Conservation (phyloP, 495 filamentous ascomycete genomes). For the Lophium mytilinum region DNA sequence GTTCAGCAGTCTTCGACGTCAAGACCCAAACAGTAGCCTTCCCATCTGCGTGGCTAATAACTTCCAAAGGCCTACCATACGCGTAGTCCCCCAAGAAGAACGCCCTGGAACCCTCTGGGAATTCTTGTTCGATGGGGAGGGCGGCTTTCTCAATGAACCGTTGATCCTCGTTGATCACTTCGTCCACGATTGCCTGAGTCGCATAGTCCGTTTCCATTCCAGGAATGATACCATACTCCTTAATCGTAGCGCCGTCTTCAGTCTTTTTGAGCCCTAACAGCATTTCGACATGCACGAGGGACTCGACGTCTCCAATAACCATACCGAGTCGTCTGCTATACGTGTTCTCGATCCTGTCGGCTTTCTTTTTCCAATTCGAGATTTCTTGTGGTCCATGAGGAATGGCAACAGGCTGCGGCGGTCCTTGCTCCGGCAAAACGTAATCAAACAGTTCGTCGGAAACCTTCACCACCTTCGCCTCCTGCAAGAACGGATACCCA, state of each 20-base stretch:
- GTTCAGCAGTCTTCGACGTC: constrained; percentile 57
- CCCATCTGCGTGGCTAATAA: constrained; percentile 63
- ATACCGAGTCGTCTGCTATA: constrained; percentile 90
- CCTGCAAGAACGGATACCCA: constrained; percentile 92
- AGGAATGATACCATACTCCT: constrained; percentile 84
- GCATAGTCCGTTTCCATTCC: constrained; percentile 91
- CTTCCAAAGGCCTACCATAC: constrained; percentile 81
- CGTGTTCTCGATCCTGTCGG: constrained; percentile 67
- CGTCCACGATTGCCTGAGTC: constrained; percentile 79
- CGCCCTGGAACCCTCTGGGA: constrained; percentile 67
- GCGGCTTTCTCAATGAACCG: constrained; percentile 86
- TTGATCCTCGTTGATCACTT: constrained; percentile 83
- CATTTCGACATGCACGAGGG: constrained; percentile 83
- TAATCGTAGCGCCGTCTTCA: constrained; percentile 82
- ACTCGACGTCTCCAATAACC: constrained; percentile 77
- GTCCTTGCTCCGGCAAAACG: constrained; percentile 52
- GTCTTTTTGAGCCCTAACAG: constrained; percentile 85
- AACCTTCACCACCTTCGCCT: constrained; percentile 79
- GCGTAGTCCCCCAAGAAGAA: constrained; percentile 97
- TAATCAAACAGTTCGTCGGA: constrained; percentile 95
- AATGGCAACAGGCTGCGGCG: constrained; percentile 50
- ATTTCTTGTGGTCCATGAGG: constrained; percentile 76
- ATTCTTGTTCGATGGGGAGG: constrained; percentile 82
- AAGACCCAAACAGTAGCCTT: constrained; percentile 72
- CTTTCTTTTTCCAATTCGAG: constrained; percentile 73